Conservation (phyloP, 2,329 filamentous ascomycete genomes). For the Tolypocladium endophyticum region DNA sequence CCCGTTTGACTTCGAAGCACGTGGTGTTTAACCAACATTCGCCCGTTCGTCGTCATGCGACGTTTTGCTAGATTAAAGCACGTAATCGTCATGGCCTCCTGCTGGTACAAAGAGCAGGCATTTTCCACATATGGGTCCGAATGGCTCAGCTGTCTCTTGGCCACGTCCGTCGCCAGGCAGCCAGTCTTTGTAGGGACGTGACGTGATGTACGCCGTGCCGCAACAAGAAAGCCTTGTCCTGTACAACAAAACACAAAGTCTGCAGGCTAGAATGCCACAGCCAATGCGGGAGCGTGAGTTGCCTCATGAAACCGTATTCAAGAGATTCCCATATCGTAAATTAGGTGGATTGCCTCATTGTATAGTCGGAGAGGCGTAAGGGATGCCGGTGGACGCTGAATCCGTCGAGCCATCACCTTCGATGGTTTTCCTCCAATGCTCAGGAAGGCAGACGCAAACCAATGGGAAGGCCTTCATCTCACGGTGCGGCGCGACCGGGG, state of each 20-base stretch:
- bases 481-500: constrained; percentile 48
- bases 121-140: neutral
- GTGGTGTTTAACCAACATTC: neutral
- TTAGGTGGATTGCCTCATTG: neutral
- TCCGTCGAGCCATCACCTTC: constrained; percentile 73
- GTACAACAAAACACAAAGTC: neutral
- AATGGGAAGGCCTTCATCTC: constrained; percentile 98
- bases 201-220: neutral
- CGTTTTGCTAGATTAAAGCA: no score
- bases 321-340: constrained; percentile 2
- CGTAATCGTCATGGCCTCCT: no score
- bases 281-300: constrained; percentile 19
- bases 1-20: neutral
- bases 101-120: neutral
- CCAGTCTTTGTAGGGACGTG: neutral
- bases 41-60: constrained; percentile 5
- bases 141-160: neutral
- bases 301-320: constrained; percentile 14
- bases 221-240: neutral
- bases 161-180: neutral
- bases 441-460: constrained; percentile 88
- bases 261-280: constrained; percentile 24
- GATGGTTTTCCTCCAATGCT: constrained; percentile 95
- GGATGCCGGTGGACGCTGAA: constrained; percentile 37
- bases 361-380: neutral